Percentiles rank a stretch among this genome's conserved stretches.
These are phyloP conservation scores for Dryas integrifolia DNA, from an alignment of 331 rosid genomes.

Conservation along the genomic window DNA sequence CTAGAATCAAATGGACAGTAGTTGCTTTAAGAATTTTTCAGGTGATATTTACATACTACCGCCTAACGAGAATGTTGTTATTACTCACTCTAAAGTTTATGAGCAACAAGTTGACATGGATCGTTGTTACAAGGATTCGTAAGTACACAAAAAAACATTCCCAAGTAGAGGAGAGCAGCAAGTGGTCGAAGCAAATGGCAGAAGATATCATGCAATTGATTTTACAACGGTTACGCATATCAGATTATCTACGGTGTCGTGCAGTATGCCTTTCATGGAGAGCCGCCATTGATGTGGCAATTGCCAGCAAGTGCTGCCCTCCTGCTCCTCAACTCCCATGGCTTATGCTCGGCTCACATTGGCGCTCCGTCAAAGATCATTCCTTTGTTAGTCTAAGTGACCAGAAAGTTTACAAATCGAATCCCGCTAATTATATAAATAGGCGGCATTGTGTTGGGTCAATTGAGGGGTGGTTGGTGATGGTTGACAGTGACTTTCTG, in stretches of 20 bases:
- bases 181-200: not conserved
- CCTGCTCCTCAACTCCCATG: not conserved
- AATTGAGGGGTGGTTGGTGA: not conserved
- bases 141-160: too few species aligned
- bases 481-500: not conserved
- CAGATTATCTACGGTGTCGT: not conserved
- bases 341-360: constrained; percentile 1
- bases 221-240: not conserved
- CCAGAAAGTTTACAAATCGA: not conserved
- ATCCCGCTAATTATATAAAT: not conserved
- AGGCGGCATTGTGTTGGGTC: not conserved
- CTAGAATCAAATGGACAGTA: too few species aligned
- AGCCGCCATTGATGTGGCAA: not conserved
- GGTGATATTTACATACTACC: too few species aligned
- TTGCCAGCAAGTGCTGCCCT: not conserved
- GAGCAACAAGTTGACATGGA: too few species aligned
- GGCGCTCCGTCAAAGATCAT: not conserved
- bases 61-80: too few species aligned
- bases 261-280: constrained; percentile 2
- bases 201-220: not conserved
- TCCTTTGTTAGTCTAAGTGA: not conserved
- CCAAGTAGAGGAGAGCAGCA: not conserved
- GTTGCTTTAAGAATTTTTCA: too few species aligned
- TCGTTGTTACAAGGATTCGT: too few species aligned
- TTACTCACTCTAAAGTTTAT: too few species aligned